Conservation (phyloP, 306 rosid species). For the Prunus kanzakura region DNA sequence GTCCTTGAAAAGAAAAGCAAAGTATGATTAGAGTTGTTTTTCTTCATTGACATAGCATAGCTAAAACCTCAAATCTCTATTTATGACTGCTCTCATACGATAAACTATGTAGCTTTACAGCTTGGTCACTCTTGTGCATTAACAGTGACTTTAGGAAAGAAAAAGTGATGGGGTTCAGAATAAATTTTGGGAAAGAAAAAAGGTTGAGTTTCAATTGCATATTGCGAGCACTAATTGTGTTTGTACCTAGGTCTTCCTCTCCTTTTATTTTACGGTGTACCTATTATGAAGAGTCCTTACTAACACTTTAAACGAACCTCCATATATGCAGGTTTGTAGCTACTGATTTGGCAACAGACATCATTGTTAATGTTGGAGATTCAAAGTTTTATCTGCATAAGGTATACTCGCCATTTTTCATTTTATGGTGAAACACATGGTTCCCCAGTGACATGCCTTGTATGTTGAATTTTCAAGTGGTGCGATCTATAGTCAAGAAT, state of each 20-base stretch:
- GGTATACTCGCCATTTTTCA: conserved; percentile 36
- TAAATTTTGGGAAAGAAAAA: not conserved
- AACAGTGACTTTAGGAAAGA: not conserved
- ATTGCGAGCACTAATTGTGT: not conserved
- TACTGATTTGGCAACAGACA: conserved; percentile 80
- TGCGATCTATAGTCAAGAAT: not conserved
- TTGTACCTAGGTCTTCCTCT: not conserved
- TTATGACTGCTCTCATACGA: not conserved
- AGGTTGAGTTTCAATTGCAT: not conserved
- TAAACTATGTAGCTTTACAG: not conserved
- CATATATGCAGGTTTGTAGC: conserved; percentile 70
- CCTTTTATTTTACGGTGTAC: not conserved
- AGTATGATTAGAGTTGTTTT: not conserved
- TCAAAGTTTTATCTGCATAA: conserved; percentile 78
- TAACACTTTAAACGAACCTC: not conserved
- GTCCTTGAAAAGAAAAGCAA: not conserved
- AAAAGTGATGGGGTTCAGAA: not conserved
- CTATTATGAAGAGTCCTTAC: not conserved
- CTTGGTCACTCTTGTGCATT: not conserved
- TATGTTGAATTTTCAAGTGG: not conserved
- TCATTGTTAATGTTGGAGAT: conserved; percentile 58
- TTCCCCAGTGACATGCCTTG: not conserved
- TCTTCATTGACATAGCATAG: not conserved
- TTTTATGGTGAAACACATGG: not conserved
- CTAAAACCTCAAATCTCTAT: not conserved